Conservation (phyloP, 2,329 filamentous ascomycete genomes). For the Fusarium euwallaceae region DNA sequence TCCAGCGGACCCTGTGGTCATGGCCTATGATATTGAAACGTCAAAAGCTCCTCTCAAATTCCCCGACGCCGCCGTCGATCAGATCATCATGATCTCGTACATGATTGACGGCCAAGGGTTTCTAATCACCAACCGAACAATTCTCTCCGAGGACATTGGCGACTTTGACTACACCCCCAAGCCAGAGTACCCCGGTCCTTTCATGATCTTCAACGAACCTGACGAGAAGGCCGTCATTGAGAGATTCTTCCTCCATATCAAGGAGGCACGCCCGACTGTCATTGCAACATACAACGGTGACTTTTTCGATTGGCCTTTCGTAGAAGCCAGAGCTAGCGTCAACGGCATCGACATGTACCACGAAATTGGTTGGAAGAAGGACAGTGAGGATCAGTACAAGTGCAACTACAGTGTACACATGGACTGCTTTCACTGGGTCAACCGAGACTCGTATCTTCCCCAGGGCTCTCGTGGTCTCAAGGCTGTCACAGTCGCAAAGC, state of each 20-base stretch:
- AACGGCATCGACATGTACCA: conserved; percentile 99
- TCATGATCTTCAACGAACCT: conserved; percentile 98
- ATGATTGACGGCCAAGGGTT: conserved; percentile 99
- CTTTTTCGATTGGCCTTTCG: conserved; percentile 99
- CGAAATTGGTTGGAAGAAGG: conserved; percentile 97
- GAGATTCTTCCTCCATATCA: conserved; percentile 95
- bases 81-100: conserved; percentile 99
- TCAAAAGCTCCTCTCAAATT: conserved; percentile 97
- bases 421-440: conserved; percentile 99
- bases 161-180: conserved; percentile 99
- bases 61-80: conserved; percentile 92
- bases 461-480: conserved; percentile 98
- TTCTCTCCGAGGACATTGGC: conserved; percentile 95
- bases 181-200: conserved; percentile 93
- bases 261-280: conserved; percentile 92
- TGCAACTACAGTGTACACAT: conserved; percentile 97
- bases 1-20: conserved; percentile 94
- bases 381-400: conserved; percentile 95
- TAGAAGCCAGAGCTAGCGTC: conserved; percentile 91
- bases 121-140: conserved; percentile 96
- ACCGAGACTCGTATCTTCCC: conserved; percentile 96
- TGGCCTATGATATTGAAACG: conserved; percentile 99
- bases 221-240: conserved; percentile 91
- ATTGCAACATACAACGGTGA: conserved; percentile 99
- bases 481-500: conserved; percentile 96